These are phyloP conservation scores for Perkinsus olseni DNA, from an alignment of 169 alveolate species.

Conservation along the genomic window DNA sequence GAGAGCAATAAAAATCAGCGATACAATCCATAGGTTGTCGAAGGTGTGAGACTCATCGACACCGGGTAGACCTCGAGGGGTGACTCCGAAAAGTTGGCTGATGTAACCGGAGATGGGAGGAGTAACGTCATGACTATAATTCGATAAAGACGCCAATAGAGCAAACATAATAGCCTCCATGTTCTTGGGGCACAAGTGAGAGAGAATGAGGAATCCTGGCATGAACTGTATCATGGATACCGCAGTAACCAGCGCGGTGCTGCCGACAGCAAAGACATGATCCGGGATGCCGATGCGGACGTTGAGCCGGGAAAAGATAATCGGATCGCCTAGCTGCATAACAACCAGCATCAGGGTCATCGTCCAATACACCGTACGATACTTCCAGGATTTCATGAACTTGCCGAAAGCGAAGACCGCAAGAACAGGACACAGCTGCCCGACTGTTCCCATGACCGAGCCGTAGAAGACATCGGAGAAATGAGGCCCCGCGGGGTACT, in stretches of 20 bases:
- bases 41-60: neutral
- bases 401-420: neutral
- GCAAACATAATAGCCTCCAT: neutral
- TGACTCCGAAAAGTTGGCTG: neutral
- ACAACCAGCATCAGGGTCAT: neutral
- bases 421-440: neutral
- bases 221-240: neutral
- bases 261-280: neutral
- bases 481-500: neutral
- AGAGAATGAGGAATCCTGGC: neutral
- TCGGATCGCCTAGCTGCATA: neutral
- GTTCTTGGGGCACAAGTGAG: neutral
- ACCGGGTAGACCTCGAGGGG: neutral
- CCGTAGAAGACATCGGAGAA: neutral
- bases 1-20: neutral
- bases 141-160: neutral
- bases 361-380: neutral
- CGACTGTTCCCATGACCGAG: neutral
- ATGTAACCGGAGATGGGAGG: neutral
- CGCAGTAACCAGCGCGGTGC: neutral
- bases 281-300: neutral
- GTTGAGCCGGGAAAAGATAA: neutral
- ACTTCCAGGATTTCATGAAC: neutral
- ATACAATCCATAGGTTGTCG: neutral
- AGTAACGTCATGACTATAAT: neutral